Evolutionary conservation across 1,284 basidiomycete genomes (phyloP), one percentile per base, ranked within the genome.

Genomic region (Papiliotrema laurentii): DNA sequence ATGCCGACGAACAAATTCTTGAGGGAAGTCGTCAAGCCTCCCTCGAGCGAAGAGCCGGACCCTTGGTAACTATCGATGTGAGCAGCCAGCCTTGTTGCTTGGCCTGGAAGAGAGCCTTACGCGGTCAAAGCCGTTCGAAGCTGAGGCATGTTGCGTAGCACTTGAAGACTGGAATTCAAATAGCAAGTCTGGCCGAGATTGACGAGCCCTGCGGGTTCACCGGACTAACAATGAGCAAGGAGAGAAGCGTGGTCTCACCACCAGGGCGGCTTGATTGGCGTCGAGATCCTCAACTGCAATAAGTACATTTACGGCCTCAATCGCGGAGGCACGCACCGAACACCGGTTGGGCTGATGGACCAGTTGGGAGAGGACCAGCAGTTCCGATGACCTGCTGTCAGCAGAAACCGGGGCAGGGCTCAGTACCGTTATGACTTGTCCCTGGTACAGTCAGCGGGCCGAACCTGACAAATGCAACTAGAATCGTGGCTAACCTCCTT

Each of bases 151-250:
- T 86, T 83, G 18, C 90, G 85, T 55, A 98, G 79, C 14, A 89
- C 86, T 75, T 98, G 94, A 2, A 98, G 77, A 0, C 89, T 92
- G 5, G 94, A 85, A 67, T 97, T 97, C 83, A 97, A 89, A 73
- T 97, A 97, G 65, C 65, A 72, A 30, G 69, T 64, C 50, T 73
- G 71, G 45, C 72, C 63, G 21, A 72, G 54, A 45, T 64, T 68
- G 49, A 64, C 51, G 5, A 69, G 55, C 7, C 63, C 68, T 19
- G 59, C 48, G 5, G 51, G 67, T 74, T 49, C 65, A 79, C 81
- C 87, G 84, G 68, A 75, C 79, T 59, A 5, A 86, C 86, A 59
- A 82, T 10, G 38, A 31, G 34, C 26, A 22, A 34, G 19, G 78
- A 30, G 19, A 41, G 31, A 47, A 39, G 37, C 18, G 30, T 18